Base-by-base conservation (phyloP, 202 grass and related monocot genomes). In the Miscanthus sacchariflorus region DNA sequence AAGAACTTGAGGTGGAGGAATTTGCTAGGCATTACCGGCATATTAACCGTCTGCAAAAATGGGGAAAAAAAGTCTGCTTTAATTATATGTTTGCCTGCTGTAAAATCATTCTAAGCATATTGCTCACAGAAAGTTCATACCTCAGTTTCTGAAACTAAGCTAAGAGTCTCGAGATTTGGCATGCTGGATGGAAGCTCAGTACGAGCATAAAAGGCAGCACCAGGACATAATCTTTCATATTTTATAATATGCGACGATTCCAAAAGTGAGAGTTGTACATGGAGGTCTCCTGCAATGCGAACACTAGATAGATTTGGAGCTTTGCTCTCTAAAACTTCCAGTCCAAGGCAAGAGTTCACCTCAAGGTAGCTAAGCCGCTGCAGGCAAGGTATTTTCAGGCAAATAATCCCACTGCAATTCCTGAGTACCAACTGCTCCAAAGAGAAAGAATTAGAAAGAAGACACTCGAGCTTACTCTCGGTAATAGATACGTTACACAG, bases 231-330 rank as follows among this genome's bases (percentile, higher is more conserved):
- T 14, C 17, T 6, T 0, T 0, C 0, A 76, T 30, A 3, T 27
- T 18, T 76, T 15, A 33, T 76, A 27, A 52, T 52, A 30, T 17
- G 24, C 13, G 28, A 15, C 9, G 45, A 52, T 49, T 75, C 72
- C 14, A 23, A 24, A 28, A 75, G 72, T 7, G 72, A 28, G 9
- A 76, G 2, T 50, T 27, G 12, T 9, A 30, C 44, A 9, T 9
- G 12, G 48, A 33, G 40, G 25, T 33, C 24, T 18, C 25, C 46
- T 19, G 0, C 27, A 76, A 52, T 52, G 27, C 0, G 1, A 49
- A 30, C 46, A 49, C 24, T 75, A 25, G 72, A 49, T 24, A 75
- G 44, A 49, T 75, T 76, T 76, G 74, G 46, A 76, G 74, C 74
- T 76, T 76, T 10, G 15, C 21, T 76, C 14, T 76, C 46, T 76